phyloP scores from a whole-genome alignment of 2,329 filamentous ascomycete genomes.

The Alternaria incomplexa region DNA sequence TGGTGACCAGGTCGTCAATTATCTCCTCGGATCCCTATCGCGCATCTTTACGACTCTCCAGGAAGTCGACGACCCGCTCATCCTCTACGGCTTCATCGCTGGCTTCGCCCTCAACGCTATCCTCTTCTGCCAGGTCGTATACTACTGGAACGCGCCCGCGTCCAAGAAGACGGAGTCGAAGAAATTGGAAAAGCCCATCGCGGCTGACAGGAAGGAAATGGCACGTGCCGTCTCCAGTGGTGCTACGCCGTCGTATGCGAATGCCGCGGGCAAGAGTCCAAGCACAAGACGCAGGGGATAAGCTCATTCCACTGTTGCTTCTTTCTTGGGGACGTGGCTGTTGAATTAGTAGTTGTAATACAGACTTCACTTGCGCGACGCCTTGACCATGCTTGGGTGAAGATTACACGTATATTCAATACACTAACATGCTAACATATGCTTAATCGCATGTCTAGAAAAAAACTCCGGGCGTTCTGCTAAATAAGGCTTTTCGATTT shows the following conservation, averaged over 20 bases:
- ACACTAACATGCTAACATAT: neutral
- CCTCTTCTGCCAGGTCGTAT: constrained; percentile 87
- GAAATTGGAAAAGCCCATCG: constrained; percentile 49
- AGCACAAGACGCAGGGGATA: constrained; percentile 63
- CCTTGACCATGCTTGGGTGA: neutral
- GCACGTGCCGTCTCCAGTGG: constrained; percentile 46
- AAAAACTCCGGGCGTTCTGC: neutral
- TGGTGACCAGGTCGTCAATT: constrained; percentile 85
- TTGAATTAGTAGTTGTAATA: neutral
- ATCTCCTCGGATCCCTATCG: constrained; percentile 87
- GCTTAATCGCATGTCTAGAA: neutral
- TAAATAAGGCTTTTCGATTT: neutral
- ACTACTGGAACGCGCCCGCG: constrained; percentile 81
- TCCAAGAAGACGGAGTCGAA: constrained; percentile 40
- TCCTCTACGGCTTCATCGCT: constrained; percentile 91
- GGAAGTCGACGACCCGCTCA: constrained; percentile 95
- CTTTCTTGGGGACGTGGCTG: neutral
- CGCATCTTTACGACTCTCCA: constrained; percentile 98
- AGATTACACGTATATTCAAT: neutral
- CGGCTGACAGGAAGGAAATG: constrained; percentile 39
- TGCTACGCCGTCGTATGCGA: constrained; percentile 43
- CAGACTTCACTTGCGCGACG: neutral
- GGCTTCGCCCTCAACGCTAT: constrained; percentile 90
- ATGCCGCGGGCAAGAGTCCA: constrained; percentile 55
- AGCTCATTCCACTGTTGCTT: neutral